Evolutionary conservation across 73 alveolate species (phyloP).

Genomic region (Paramecium caudatum): DNA sequence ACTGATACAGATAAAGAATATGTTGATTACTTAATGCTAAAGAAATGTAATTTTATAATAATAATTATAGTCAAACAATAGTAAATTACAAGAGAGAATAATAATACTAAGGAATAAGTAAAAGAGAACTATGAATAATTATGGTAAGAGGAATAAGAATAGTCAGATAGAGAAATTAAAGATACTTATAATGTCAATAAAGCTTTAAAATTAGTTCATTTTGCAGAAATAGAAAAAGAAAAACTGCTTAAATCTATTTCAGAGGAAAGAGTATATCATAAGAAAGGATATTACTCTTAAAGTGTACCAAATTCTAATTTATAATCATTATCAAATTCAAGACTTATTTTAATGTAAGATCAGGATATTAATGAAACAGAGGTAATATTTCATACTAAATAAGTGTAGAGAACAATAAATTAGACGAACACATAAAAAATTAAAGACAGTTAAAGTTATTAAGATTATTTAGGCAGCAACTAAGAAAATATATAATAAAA

Average conservation of each 20-base stretch:
- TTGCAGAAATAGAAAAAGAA: neutral
- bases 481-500: conserved; percentile 49
- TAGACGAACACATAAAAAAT: neutral
- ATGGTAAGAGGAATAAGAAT: neutral
- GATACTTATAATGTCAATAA: conserved; percentile 25
- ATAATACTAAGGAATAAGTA: neutral
- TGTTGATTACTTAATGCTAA: conserved; percentile 47
- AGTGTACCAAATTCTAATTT: neutral
- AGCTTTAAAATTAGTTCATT: neutral
- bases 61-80: neutral
- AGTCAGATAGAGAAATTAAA: conserved; percentile 13
- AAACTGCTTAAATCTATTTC: neutral
- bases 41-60: neutral
- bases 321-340: conserved; percentile 30
- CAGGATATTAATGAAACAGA: conserved; percentile 39
- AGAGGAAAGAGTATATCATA: neutral
- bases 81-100: neutral
- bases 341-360: conserved; percentile 9
- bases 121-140: conserved; percentile 49
- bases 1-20: conserved; percentile 23
- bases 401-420: conserved; percentile 34
- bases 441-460: conserved; percentile 24
- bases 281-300: neutral
- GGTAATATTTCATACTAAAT: neutral
- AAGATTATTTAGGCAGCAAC: conserved; percentile 44